A percentile compares a stretch with the other conserved stretches of the same genome.
Conservation (phyloP, 2,329 filamentous ascomycete species). For the Aspergillus carbonarius region DNA sequence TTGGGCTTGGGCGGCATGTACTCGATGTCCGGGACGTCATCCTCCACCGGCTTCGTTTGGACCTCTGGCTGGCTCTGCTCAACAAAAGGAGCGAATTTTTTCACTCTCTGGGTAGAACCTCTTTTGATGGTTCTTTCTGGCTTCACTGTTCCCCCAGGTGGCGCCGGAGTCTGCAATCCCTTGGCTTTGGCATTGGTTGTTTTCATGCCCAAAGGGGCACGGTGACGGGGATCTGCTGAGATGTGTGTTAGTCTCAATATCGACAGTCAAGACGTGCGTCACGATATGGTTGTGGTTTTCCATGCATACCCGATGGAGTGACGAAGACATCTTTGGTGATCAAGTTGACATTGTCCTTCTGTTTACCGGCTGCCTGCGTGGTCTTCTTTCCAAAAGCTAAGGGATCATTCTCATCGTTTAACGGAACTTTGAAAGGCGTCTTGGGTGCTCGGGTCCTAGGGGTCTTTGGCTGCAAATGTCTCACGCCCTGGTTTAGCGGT, state of each 20-base stretch:
- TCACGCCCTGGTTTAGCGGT: slow-evolving; percentile 64
- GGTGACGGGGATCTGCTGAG: slow-evolving; percentile 59
- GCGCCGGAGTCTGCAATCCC: slow-evolving; percentile 64
- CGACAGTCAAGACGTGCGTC: neutral
- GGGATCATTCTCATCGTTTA: slow-evolving; percentile 84
- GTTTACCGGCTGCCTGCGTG: slow-evolving; percentile 56
- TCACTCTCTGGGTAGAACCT: slow-evolving; percentile 61
- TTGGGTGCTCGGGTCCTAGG: slow-evolving; percentile 74
- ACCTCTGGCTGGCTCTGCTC: slow-evolving; percentile 47
- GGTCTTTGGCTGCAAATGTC: slow-evolving; percentile 69
- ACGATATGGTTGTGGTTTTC: neutral
- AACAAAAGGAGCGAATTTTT: slow-evolving; percentile 53
- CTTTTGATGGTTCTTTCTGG: slow-evolving; percentile 63
- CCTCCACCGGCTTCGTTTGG: slow-evolving; percentile 50
- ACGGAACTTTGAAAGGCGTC: slow-evolving; percentile 73
- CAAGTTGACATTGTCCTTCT: slow-evolving; percentile 56
- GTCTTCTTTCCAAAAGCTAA: slow-evolving; percentile 59
- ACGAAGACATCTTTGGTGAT: slow-evolving; percentile 65
- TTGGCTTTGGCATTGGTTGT: slow-evolving; percentile 90
- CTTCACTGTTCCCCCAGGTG: slow-evolving; percentile 59
- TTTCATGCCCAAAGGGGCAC: slow-evolving; percentile 87
- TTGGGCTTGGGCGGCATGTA: slow-evolving; percentile 77
- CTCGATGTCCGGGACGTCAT: slow-evolving; percentile 73
- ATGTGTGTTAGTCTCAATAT: slow-evolving; percentile 5
- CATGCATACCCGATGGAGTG: slow-evolving; percentile 72